Evolutionary conservation across 202 grass and related monocot species (phyloP), one percentile per base, ranked within the genome.

Genomic region (Schoenoplectus tabernaemontani): DNA sequence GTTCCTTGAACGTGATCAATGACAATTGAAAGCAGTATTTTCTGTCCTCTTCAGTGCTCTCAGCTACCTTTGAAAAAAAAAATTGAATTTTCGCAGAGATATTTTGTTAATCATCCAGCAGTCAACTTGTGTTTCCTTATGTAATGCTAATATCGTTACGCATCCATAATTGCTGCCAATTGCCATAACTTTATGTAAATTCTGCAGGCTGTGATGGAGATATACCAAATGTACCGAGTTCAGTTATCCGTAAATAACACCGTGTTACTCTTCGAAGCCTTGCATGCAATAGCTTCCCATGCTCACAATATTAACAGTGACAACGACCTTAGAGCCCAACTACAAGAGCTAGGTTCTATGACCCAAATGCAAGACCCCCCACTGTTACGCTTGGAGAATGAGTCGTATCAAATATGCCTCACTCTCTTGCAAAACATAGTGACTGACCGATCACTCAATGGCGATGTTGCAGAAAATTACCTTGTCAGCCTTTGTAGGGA

Each of bases 311-410:
- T 99, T 82, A 99, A 99, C 87, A 93, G 87, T 81, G 88, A 99
- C 50, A 89, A 38, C 63, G 88, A 99, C 47, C 88, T 96, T 68
- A 82, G 96, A 69, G 89, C 88, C 48, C 91, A 93, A 85, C 82
- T 93, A 78, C 96, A 99, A 76, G 96, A 99, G 57, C 77, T 96
- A 82, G 96, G 96, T 32, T 90, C 92, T 2, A 99, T 93, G 90
- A 99, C 96, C 62, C 96, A 99, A 85, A 99, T 99, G 96, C 96
- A 93, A 79, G 91, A 99, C 63, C 92, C 96, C 0, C 92, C 96
- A 13, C 83, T 99, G 57, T 58, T 99, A 61, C 96, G 96, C 64
- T 89, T 99, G 70, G 96, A 99, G 87, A 99, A 99, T 0, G 92
- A 99, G 81, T 93, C 96, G 1, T 99, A 99, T 58, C 96, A 99